Percentiles rank a stretch among this genome's conserved stretches.
Conservation (phyloP, 257 asterid genomes). For the Forsythia suspensa region DNA sequence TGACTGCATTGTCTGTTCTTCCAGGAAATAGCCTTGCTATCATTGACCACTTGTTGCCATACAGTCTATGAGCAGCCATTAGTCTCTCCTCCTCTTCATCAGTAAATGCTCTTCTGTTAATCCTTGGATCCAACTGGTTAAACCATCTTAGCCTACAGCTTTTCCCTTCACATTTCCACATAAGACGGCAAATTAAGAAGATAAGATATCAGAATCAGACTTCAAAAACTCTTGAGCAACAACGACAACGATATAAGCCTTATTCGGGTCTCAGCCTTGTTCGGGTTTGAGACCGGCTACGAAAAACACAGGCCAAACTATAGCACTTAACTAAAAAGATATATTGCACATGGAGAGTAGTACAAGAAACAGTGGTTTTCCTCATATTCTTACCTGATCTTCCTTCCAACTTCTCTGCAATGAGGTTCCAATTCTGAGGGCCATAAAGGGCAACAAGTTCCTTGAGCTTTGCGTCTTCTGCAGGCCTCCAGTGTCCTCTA, state of each 20-base stretch:
- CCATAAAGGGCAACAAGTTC: slow-evolving; percentile 87
- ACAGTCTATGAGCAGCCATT: slow-evolving; percentile 86
- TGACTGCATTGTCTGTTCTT: slow-evolving; percentile 88
- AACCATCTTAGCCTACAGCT: slow-evolving; percentile 92
- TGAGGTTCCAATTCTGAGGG: slow-evolving; percentile 91
- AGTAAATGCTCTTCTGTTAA: slow-evolving; percentile 71
- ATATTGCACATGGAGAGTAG: not conserved
- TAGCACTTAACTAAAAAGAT: not conserved
- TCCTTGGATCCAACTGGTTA: slow-evolving; percentile 87
- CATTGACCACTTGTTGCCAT: slow-evolving; percentile 96
- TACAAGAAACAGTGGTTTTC: not conserved
- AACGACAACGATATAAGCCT: too few relatives aligned
- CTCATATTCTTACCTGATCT: slow-evolving; percentile 60
- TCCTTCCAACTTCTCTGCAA: slow-evolving; percentile 77
- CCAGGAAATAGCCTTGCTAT: slow-evolving; percentile 89
- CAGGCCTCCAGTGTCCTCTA: slow-evolving; percentile 93
- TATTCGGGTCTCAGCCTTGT: not conserved
- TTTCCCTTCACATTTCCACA: slow-evolving; percentile 45
- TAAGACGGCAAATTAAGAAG: not conserved
- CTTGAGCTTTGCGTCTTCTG: slow-evolving; percentile 74
- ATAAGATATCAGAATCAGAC: not conserved
- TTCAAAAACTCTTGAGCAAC: not conserved
- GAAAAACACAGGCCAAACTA: too few relatives aligned
- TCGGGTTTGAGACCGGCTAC: too few relatives aligned
- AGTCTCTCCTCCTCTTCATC: slow-evolving; percentile 89